phyloP scores from a whole-genome alignment of 768 basidiomycete genomes.

The Suillus lakei region DNA sequence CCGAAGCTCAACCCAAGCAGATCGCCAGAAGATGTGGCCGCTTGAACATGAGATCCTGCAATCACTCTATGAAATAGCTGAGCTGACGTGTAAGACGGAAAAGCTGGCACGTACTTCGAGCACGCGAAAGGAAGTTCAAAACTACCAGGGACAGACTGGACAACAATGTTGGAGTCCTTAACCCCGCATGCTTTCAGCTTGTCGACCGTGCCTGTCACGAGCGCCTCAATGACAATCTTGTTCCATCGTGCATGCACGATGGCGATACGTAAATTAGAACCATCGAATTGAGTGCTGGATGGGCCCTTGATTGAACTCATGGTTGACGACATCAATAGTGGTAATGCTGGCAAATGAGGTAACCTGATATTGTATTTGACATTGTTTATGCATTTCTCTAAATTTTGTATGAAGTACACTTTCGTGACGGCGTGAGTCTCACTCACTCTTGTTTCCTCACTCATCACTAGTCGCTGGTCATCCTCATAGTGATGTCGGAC shows the following conservation, averaged over 20 bases:
- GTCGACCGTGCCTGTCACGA: slow-evolving; percentile 76
- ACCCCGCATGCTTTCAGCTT: slow-evolving; percentile 89
- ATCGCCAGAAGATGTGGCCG: slow-evolving; percentile 77
- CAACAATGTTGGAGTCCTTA: slow-evolving; percentile 85
- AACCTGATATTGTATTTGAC: not conserved
- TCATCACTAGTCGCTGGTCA: not conserved
- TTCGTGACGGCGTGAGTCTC: not conserved
- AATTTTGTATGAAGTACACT: slow-evolving; percentile 1
- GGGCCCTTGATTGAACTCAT: slow-evolving; percentile 75
- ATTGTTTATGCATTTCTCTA: slow-evolving; percentile 3
- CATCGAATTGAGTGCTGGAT: slow-evolving; percentile 70
- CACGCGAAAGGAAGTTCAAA: slow-evolving; percentile 92
- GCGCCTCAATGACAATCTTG: slow-evolving; percentile 80
- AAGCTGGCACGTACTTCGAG: slow-evolving; percentile 60
- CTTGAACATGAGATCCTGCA: slow-evolving; percentile 83
- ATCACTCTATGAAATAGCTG: slow-evolving; percentile 66
- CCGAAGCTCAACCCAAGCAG: slow-evolving; percentile 63
- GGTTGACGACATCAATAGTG: not conserved
- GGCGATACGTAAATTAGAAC: slow-evolving; percentile 80
- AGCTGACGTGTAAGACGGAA: slow-evolving; percentile 9
- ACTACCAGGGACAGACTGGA: slow-evolving; percentile 93
- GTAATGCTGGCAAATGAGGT: not conserved
- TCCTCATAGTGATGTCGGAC: slow-evolving; percentile 42
- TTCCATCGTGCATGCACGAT: slow-evolving; percentile 99
- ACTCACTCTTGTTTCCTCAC: not conserved